A percentile compares a stretch with the other conserved stretches of the same genome.
Conservation (phyloP, 2,329 filamentous ascomycete genomes). For the Fusarium oligoseptatum region DNA sequence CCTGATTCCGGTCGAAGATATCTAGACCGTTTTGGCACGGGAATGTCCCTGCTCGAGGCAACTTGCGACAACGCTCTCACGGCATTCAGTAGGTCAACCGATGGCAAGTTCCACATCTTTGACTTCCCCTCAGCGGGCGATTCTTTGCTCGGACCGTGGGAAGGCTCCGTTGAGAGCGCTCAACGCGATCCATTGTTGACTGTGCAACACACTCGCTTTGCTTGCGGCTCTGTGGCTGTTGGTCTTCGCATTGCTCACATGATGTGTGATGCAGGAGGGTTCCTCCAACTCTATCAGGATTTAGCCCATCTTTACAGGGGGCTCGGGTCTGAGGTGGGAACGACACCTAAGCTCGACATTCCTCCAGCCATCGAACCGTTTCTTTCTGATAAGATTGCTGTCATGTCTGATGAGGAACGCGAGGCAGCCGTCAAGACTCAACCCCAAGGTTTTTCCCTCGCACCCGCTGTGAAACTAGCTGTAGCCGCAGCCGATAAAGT, state of each 20-base stretch:
- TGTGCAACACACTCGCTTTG: neutral
- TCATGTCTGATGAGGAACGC: neutral
- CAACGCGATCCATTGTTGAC: neutral
- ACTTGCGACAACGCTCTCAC: neutral
- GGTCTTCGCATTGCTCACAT: neutral
- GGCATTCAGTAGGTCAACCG: neutral
- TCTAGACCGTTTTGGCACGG: neutral
- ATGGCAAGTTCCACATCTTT: neutral
- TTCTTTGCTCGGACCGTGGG: neutral
- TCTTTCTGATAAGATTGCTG: neutral
- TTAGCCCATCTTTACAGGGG: neutral
- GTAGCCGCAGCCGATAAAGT: neutral
- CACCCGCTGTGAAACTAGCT: neutral
- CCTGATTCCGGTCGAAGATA: neutral
- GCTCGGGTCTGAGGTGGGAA: too few species aligned
- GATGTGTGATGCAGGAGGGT: neutral
- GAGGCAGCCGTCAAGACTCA: neutral
- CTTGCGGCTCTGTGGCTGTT: neutral
- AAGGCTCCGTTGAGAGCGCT: neutral
- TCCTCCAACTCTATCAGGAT: neutral
- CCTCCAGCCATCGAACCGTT: neutral
- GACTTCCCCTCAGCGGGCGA: neutral
- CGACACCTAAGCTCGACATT: neutral
- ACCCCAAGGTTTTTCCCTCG: neutral
- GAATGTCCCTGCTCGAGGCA: neutral